Evolutionary conservation across 352 stramenopile species (phyloP).

Genomic region (Halophytophthora batemanensis): DNA sequence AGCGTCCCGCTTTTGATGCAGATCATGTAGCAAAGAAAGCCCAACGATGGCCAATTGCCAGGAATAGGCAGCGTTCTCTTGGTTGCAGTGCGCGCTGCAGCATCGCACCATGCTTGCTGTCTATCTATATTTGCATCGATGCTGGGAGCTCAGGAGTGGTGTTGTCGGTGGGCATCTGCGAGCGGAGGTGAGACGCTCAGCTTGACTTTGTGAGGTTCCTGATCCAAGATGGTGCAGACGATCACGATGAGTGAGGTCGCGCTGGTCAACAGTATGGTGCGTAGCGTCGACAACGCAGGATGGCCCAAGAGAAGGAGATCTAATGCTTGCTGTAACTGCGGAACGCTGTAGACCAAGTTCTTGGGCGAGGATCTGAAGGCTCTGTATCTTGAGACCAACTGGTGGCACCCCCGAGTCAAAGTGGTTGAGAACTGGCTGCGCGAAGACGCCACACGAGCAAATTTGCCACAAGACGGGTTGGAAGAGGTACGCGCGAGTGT

Average conservation of each 20-base stretch:
- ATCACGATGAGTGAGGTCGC: conserved; percentile 49
- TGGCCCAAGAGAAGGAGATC: not conserved
- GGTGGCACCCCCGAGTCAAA: conserved; percentile 69
- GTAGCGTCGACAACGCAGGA: conserved; percentile 1
- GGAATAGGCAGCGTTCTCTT: too few relatives aligned
- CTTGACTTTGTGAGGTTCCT: not conserved
- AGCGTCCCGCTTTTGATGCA: too few relatives aligned
- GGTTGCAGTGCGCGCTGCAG: too few relatives aligned
- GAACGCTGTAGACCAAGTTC: conserved; percentile 34
- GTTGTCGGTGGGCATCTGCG: too few relatives aligned
- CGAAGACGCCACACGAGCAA: conserved; percentile 51
- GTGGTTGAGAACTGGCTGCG: conserved; percentile 70
- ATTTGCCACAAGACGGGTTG: conserved; percentile 63
- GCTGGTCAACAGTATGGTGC: conserved; percentile 50
- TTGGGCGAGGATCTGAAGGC: conserved; percentile 44
- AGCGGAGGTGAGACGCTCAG: not conserved
- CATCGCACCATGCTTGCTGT: too few relatives aligned
- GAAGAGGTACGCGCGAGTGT: conserved; percentile 43
- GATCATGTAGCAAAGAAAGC: too few relatives aligned
- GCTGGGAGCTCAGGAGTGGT: too few relatives aligned
- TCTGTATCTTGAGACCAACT: conserved; percentile 39
- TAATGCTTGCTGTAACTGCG: not conserved
- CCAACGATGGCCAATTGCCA: too few relatives aligned
- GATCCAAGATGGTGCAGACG: conserved; percentile 45
- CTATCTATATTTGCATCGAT: too few relatives aligned